Evolutionary conservation across 202 grass and related monocot species (phyloP).

Genomic region (Saccharum hybrid): DNA sequence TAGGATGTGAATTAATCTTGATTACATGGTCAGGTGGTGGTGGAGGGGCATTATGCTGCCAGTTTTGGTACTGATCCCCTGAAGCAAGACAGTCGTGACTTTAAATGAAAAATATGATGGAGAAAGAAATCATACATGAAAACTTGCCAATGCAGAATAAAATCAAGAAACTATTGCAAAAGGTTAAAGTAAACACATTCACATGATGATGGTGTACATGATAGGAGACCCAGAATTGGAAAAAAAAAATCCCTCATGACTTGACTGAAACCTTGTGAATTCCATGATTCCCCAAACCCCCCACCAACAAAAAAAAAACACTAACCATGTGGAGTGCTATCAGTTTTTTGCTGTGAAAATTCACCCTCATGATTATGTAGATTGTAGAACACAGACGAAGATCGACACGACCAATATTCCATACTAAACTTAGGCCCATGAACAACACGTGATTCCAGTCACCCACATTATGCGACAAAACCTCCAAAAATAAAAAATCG

Average conservation of each 20-base stretch:
- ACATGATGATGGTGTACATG: neutral
- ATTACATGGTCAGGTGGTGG: slow-evolving; percentile 61
- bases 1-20: slow-evolving; percentile 53
- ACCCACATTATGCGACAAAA: neutral
- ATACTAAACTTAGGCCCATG: slow-evolving; percentile 21
- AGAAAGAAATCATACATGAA: slow-evolving; percentile 17
- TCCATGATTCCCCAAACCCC: neutral
- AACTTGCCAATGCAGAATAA: slow-evolving; percentile 34
- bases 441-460: neutral
- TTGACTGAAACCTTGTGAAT: slow-evolving; percentile 1
- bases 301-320: neutral
- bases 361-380: neutral
- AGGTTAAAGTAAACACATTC: slow-evolving; percentile 1
- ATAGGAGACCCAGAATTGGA: neutral
- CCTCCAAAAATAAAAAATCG: no score
- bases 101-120: neutral
- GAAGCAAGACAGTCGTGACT: slow-evolving; percentile 2
- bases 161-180: slow-evolving; percentile 6
- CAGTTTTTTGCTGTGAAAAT: neutral
- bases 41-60: slow-evolving; percentile 73
- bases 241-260: neutral
- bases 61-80: slow-evolving; percentile 69
- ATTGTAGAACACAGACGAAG: neutral
- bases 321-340: neutral
- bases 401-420: neutral